Base-by-base conservation (phyloP, 1,284 basidiomycete species). In the Caloboletus firmus region DNA sequence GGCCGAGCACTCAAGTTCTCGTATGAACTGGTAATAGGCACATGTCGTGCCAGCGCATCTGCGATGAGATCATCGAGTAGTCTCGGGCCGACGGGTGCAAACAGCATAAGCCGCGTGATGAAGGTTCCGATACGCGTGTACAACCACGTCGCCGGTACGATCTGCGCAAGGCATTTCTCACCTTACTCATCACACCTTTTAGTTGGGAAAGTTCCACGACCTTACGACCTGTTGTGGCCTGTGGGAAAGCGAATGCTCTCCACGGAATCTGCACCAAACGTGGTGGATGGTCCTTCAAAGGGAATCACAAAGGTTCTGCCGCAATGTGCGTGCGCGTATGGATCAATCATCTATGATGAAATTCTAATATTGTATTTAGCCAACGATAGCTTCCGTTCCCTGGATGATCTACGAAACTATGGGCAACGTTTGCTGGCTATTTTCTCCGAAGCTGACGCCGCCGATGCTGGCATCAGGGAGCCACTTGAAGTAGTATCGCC, bases 61-160 rank as follows among this genome's bases (percentile, higher is more conserved):
- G 66, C 46, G n/a, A 61, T 59, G 58, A 59, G 58, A 47, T 63
- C 59, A 20, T 58, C 63, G 47, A 58, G 59, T 18, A 65, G 58
- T 26, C 65, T 72, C 3, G 68, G 72, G 4, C 66, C 66, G 13
- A 70, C 73, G 1, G 76, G 77, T 24, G 70, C 76, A 12, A 78
- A 75, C 55, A 83, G 84, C 67, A 76, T 81, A 42, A 93, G 91
- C 62, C 77, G 87, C 34, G 82, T 95, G 4, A 90, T 97, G 83
- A 89, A 90, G 55, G 87, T 96, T 0, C 93, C 94, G 0, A 87
- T 97, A 51, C 77, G 93, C 36, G 75, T 96, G 15, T 95, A 95
- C 70, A 95, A 93, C 61, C 78, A 93, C 59, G 88, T 95, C 52
- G 73, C 80, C 44, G 83, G 91, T 91, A 61, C 49, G 85, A 63